These are phyloP conservation scores for Asparagopsis taxiformis DNA, from an alignment of 31 red algal genomes.

Conservation along the genomic window DNA sequence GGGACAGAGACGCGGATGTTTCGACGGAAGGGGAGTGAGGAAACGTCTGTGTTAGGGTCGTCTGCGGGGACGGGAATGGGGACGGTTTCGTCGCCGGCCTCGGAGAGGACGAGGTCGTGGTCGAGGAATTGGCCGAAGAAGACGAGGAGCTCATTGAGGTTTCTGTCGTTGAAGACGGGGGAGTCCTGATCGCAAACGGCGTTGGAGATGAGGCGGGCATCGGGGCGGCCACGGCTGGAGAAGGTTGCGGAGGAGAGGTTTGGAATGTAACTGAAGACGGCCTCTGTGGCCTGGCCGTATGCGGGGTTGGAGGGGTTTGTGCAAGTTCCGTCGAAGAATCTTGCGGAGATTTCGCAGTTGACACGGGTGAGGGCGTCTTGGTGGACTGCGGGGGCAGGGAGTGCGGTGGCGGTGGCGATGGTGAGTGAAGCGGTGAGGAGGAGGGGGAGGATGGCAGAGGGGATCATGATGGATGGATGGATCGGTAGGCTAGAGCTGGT, in stretches of 20 bases:
- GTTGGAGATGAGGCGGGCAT: conserved; percentile 39
- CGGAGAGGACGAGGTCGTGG: conserved; percentile 41
- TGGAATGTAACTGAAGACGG: conserved; percentile 21
- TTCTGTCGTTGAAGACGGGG: background rate
- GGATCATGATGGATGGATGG: too few species aligned
- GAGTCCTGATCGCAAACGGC: conserved; percentile 13
- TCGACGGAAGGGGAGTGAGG: conserved; percentile 22
- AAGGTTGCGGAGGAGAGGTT: conserved; percentile 10
- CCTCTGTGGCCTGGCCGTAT: background rate
- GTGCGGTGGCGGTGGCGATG: too few species aligned
- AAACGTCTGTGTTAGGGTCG: conserved; percentile 6
- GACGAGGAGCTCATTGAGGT: conserved; percentile 52
- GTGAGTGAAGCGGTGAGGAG: too few species aligned
- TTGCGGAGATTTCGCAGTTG: background rate
- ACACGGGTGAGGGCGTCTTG: too few species aligned
- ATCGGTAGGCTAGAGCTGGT: too few species aligned
- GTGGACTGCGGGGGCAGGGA: too few species aligned
- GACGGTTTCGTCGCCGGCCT: conserved; percentile 2
- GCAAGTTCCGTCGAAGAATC: background rate
- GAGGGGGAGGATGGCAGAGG: too few species aligned
- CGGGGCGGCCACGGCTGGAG: conserved; percentile 9
- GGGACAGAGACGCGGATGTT: background rate
- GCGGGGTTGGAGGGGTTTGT: background rate
- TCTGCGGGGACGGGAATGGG: conserved; percentile 23
- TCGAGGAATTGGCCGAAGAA: conserved; percentile 63